A percentile compares a stretch with the other conserved stretches of the same genome.
Evolutionary conservation across 371 early-diverging fungal genomes (phyloP).

Genomic region (Rhizomucor pusillus): DNA sequence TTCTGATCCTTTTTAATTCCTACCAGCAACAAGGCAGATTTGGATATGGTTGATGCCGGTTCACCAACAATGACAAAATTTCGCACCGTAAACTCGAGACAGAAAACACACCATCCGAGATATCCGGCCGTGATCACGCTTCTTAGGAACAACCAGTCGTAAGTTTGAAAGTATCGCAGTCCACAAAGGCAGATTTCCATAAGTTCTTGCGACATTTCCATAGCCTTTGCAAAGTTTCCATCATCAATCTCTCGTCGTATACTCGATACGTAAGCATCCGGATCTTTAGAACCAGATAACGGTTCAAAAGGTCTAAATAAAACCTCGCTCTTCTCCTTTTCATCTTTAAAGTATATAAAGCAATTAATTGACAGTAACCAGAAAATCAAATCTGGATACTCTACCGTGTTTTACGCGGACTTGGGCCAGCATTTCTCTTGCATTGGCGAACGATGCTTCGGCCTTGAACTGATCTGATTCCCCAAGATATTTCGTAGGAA

Average conservation of each 20-base stretch:
- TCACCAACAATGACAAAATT: constrained; percentile 27
- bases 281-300: constrained; percentile 50
- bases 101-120: constrained; percentile 88
- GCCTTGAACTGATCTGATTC: constrained; percentile 69
- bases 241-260: constrained; percentile 62
- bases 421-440: constrained; percentile 81
- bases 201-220: constrained; percentile 55
- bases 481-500: constrained; percentile 78
- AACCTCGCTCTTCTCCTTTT: constrained; percentile 72
- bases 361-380: too few species aligned
- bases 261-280: constrained; percentile 48
- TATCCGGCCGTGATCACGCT: constrained; percentile 86
- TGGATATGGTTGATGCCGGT: not conserved
- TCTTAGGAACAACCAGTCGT: constrained; percentile 93
- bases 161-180: constrained; percentile 92
- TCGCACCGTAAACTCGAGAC: constrained; percentile 69
- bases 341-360: constrained; percentile 40
- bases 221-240: constrained; percentile 63
- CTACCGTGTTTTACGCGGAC: constrained; percentile 76
- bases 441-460: constrained; percentile 73
- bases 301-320: constrained; percentile 75
- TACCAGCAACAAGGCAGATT: not conserved
- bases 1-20: not conserved
- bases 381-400: too few species aligned
- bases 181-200: constrained; percentile 73